Percentiles rank a stretch among this genome's conserved stretches.
phyloP scores from a whole-genome alignment of 352 stramenopile genomes.

The Globisporangium mamillatum region DNA sequence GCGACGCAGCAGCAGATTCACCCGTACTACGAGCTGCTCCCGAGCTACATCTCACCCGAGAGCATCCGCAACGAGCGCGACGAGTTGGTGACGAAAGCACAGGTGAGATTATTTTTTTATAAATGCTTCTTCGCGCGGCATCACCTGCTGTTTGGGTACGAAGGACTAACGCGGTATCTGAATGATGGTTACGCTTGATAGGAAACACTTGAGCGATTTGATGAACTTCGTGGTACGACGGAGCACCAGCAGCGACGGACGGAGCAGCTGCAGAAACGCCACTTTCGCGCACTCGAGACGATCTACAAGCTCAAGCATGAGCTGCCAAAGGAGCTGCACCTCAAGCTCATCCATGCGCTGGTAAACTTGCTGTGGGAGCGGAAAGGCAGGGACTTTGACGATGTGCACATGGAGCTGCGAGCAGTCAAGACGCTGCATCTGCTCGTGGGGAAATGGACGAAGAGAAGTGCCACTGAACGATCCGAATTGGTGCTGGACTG shows the following conservation, averaged over 20 bases:
- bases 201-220: constrained; percentile 39
- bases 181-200: constrained; percentile 4
- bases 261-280: constrained; percentile 41
- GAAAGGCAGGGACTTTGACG: constrained; percentile 35
- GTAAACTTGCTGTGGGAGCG: constrained; percentile 46
- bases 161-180: neutral
- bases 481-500: constrained; percentile 38
- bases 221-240: constrained; percentile 21
- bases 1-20: constrained; percentile 22
- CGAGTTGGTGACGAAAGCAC: constrained; percentile 45
- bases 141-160: neutral
- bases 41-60: constrained; percentile 49
- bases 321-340: constrained; percentile 38
- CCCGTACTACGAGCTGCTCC: constrained; percentile 58
- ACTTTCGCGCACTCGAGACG: constrained; percentile 60
- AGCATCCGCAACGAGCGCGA: constrained; percentile 33
- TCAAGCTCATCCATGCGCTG: constrained; percentile 43
- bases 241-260: neutral
- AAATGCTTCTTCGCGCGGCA: neutral
- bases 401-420: constrained; percentile 55
- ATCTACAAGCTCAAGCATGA: constrained; percentile 66
- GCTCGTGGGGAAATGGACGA: constrained; percentile 58
- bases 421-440: constrained; percentile 36
- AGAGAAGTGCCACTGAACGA: constrained; percentile 20
- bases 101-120: constrained; percentile 20